phyloP scores from a whole-genome alignment of 1,284 basidiomycete genomes.

The Grifola frondosa region DNA sequence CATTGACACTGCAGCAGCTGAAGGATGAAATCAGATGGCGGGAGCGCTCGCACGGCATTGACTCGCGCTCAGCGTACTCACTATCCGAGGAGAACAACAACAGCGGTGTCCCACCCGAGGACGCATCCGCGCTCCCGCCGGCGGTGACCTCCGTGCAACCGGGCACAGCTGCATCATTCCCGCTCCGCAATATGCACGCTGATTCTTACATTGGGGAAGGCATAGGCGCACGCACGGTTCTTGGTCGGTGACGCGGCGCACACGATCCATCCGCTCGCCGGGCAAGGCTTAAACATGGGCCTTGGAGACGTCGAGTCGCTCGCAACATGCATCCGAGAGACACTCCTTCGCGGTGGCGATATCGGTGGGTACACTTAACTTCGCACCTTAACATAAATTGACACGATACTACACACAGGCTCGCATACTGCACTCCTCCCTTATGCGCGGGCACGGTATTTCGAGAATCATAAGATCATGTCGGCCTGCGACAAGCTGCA shows the following conservation, averaged over 20 bases:
- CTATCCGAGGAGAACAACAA: conserved; percentile 36
- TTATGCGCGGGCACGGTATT: conserved; percentile 80
- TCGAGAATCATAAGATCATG: conserved; percentile 84
- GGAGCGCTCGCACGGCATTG: conserved; percentile 65
- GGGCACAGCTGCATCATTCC: conserved; percentile 87
- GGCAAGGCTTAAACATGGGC: conserved; percentile 94
- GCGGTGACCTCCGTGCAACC: conserved; percentile 71
- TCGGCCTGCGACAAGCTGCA: conserved; percentile 86
- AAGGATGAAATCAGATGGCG: conserved; percentile 65
- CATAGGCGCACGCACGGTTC: conserved; percentile 68
- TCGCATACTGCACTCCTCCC: conserved; percentile 73
- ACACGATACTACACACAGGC: conserved; percentile 43
- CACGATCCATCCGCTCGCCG: conserved; percentile 94
- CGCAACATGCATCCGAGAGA: conserved; percentile 57
- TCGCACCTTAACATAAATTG: neutral
- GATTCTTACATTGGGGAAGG: conserved; percentile 84
- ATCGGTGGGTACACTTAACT: conserved; percentile 54
- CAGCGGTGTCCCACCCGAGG: conserved; percentile 59
- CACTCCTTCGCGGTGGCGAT: conserved; percentile 68
- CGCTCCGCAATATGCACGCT: conserved; percentile 85
- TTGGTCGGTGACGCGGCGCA: conserved; percentile 98
- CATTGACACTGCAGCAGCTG: conserved; percentile 48
- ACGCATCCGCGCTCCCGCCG: conserved; percentile 72
- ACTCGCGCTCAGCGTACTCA: conserved; percentile 61
- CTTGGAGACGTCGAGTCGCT: conserved; percentile 82